phyloP scores from a whole-genome alignment of 78 protist species.

The Dictyostelium firmibasis region DNA sequence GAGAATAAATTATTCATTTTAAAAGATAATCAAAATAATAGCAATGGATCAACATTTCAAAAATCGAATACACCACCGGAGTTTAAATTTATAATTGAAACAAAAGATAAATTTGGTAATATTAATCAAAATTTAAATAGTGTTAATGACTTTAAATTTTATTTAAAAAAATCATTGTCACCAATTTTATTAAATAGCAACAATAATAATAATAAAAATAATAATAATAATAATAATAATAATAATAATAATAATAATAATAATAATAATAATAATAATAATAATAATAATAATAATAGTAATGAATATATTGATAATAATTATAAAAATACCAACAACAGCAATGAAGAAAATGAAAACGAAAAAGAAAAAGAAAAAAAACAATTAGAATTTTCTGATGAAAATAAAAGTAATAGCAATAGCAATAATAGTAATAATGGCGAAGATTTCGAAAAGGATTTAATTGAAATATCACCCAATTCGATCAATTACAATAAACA shows the following conservation, averaged over 20 bases:
- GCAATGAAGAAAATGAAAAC: not conserved
- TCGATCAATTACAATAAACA: not conserved
- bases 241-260: not conserved
- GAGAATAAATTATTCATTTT: slow-evolving; percentile 62
- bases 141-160: not conserved
- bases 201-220: not conserved
- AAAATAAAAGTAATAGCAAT: not conserved
- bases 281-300: not conserved
- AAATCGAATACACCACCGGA: not conserved
- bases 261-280: not conserved
- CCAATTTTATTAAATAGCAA: slow-evolving; percentile 19
- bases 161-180: slow-evolving; percentile 16
- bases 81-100: slow-evolving; percentile 25
- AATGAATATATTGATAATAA: not conserved
- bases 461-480: slow-evolving; percentile 7
- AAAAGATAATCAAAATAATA: not conserved
- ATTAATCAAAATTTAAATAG: not conserved
- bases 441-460: not conserved
- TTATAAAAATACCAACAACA: not conserved
- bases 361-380: slow-evolving; percentile 2
- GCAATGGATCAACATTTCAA: not conserved
- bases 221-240: not conserved
- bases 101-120: slow-evolving; percentile 57
- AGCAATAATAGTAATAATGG: not conserved
- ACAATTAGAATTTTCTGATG: not conserved